Evolutionary conservation across 331 rosid genomes (phyloP).

Genomic region (Cydonia oblonga): DNA sequence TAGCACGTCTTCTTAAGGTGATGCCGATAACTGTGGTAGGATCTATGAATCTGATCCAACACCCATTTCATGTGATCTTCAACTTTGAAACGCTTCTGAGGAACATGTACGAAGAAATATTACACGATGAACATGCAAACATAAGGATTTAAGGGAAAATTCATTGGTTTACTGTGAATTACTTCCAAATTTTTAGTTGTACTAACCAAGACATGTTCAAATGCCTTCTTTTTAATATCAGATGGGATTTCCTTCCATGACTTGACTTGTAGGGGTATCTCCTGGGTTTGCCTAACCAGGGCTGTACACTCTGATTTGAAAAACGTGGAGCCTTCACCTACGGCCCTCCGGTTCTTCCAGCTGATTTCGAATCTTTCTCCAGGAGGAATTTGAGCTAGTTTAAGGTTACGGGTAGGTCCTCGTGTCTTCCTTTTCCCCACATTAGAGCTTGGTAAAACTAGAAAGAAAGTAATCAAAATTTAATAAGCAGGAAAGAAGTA

Average conservation of each 20-base stretch:
- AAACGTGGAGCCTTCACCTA: slow-evolving; percentile 1
- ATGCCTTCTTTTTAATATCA: slow-evolving; percentile 6
- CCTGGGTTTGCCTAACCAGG: slow-evolving; percentile 3
- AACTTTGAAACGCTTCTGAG: slow-evolving; percentile 7
- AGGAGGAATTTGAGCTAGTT: not conserved
- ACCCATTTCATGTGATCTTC: slow-evolving; percentile 6
- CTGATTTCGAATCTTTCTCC: slow-evolving; percentile 2
- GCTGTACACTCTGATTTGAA: slow-evolving; percentile 2
- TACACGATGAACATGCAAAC: not conserved
- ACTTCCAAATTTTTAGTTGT: not conserved
- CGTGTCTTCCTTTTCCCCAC: not conserved
- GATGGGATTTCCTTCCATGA: not conserved
- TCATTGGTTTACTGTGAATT: not conserved
- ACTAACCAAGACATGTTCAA: slow-evolving; percentile 2
- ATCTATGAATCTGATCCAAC: slow-evolving; percentile 3
- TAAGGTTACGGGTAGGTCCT: slow-evolving; percentile 10
- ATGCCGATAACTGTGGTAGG: slow-evolving; percentile 4
- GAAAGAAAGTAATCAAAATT: not conserved
- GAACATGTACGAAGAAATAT: not conserved
- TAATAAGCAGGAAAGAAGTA: not conserved
- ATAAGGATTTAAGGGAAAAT: not conserved
- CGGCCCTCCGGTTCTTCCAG: slow-evolving; percentile 4
- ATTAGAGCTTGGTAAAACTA: not conserved
- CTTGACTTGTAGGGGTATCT: slow-evolving; percentile 5
- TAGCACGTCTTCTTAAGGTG: not conserved